phyloP scores from a whole-genome alignment of 306 rosid species.

The Vicia villosa region DNA sequence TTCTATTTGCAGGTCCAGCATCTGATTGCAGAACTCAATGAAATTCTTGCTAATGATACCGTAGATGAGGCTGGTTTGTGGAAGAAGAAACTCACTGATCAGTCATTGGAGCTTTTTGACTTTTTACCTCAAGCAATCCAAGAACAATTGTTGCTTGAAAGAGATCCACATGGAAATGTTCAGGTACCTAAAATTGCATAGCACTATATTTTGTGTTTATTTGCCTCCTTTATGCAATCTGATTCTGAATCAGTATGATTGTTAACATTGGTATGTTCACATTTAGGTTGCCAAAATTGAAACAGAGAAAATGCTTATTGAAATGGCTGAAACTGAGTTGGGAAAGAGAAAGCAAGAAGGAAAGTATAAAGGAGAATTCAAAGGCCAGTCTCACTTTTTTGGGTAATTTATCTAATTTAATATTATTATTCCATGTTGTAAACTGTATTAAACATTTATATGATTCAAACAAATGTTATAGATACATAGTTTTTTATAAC shows the following conservation, averaged over 20 bases:
- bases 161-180: slow-evolving; percentile 99
- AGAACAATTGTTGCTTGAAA: slow-evolving; percentile 98
- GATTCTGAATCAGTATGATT: slow-evolving; percentile 7
- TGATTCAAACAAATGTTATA: neutral
- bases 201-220: slow-evolving; percentile 26
- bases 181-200: slow-evolving; percentile 59
- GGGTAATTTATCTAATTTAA: slow-evolving; percentile 58
- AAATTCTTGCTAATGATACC: slow-evolving; percentile 76
- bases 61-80: slow-evolving; percentile 90
- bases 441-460: slow-evolving; percentile 11
- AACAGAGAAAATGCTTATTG: slow-evolving; percentile 99
- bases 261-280: slow-evolving; percentile 25
- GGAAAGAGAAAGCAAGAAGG: slow-evolving; percentile 83
- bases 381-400: slow-evolving; percentile 95
- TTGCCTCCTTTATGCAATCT: slow-evolving; percentile 4
- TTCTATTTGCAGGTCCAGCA: slow-evolving; percentile 78
- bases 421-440: neutral
- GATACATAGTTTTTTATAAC: neutral
- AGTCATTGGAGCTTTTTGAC: slow-evolving; percentile 84
- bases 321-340: slow-evolving; percentile 97
- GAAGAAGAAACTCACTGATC: slow-evolving; percentile 87
- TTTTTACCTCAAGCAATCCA: slow-evolving; percentile 94
- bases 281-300: slow-evolving; percentile 94
- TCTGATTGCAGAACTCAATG: slow-evolving; percentile 93
- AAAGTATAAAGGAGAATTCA: slow-evolving; percentile 61